A percentile compares a stretch with the other conserved stretches of the same genome.
These are phyloP conservation scores for Chalara sp. DNA, from an alignment of 2,329 filamentous ascomycete species.

Conservation along the genomic window DNA sequence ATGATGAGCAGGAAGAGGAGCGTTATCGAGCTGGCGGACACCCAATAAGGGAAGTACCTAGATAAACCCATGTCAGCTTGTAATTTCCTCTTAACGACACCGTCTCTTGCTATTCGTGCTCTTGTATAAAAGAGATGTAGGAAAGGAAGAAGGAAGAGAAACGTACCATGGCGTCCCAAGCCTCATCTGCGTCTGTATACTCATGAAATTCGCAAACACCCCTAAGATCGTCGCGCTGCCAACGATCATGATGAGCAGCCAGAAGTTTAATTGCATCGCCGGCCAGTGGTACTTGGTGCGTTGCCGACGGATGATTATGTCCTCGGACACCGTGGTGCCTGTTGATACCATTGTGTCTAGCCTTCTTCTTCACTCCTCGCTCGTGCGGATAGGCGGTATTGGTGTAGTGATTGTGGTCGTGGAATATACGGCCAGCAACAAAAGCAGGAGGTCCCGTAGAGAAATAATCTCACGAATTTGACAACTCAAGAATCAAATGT, in stretches of 20 bases:
- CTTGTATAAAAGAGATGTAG: background rate
- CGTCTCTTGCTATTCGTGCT: no score
- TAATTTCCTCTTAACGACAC: no score
- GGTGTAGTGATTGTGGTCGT: no score
- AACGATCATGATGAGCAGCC: conserved; percentile 60
- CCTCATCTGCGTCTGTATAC: conserved; percentile 47
- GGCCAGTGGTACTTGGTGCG: conserved; percentile 55
- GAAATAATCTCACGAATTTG: no score
- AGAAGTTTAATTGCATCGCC: conserved; percentile 58
- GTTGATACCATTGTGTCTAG: conserved; percentile 20
- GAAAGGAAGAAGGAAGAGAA: background rate
- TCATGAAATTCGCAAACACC: conserved; percentile 53
- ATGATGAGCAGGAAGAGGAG: conserved; percentile 61
- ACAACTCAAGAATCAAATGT: no score
- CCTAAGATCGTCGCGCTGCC: conserved; percentile 53
- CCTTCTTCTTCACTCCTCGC: background rate
- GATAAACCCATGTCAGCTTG: background rate
- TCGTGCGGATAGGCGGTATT: no score
- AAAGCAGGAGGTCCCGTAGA: no score
- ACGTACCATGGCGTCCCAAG: conserved; percentile 54
- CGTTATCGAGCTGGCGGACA: conserved; percentile 50
- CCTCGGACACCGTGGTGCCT: conserved; percentile 18
- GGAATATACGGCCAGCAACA: no score
- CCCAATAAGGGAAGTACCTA: conserved; percentile 64
- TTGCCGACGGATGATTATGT: conserved; percentile 18